Evolutionary conservation across 116 monocot genomes (phyloP).

Genomic region (Posidonia oceanica): DNA sequence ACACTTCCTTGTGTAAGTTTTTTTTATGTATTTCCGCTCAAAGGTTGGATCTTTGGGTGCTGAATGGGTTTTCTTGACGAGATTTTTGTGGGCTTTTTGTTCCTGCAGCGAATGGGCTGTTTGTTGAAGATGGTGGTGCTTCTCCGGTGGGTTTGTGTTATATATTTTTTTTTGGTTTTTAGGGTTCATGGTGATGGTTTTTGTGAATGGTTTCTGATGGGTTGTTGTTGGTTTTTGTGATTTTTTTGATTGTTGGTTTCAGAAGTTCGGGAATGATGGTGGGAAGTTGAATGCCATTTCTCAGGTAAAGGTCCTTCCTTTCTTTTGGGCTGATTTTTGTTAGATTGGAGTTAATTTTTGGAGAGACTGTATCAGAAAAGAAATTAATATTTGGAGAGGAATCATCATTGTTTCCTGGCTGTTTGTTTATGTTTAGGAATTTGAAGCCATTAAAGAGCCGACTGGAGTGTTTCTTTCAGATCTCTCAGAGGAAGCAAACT

Average conservation of each 20-base stretch:
- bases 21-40: slow-evolving; percentile 1
- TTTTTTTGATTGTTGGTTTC: slow-evolving; percentile 6
- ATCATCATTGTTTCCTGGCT: neutral
- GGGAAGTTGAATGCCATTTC: slow-evolving; percentile 27
- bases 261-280: slow-evolving; percentile 27
- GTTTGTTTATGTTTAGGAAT: neutral
- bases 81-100: slow-evolving; percentile 1
- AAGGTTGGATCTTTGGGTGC: neutral
- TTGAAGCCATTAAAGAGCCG: slow-evolving; percentile 35
- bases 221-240: neutral
- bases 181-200: neutral
- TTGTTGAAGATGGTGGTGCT: slow-evolving; percentile 23
- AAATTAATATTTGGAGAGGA: neutral
- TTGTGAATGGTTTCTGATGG: neutral
- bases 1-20: slow-evolving; percentile 25
- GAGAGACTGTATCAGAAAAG: too few relatives aligned
- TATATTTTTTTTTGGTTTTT: neutral
- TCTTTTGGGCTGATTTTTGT: neutral
- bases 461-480: slow-evolving; percentile 22
- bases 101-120: slow-evolving; percentile 33
- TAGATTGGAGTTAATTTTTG: neutral
- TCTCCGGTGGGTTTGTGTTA: slow-evolving; percentile 25
- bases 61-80: neutral
- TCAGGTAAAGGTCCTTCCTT: slow-evolving; percentile 18
- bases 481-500: slow-evolving; percentile 7